A percentile compares a stretch with the other conserved stretches of the same genome.
These are phyloP conservation scores for Vitis hybrid DNA, from an alignment of 177 flowering plant genomes.

Conservation along the genomic window DNA sequence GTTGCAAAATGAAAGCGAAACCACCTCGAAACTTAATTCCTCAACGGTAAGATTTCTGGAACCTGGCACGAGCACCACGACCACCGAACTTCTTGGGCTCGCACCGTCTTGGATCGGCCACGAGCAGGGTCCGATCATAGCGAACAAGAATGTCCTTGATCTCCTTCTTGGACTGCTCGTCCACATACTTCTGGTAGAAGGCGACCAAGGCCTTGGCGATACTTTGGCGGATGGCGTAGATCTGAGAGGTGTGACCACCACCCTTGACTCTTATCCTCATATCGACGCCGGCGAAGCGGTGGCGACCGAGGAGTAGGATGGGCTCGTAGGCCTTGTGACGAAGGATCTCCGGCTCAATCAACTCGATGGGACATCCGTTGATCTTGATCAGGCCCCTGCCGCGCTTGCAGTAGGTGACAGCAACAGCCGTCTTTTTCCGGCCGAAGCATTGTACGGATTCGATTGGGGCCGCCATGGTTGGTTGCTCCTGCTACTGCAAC, in stretches of 20 bases:
- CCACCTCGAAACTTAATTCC: slow-evolving; percentile 1
- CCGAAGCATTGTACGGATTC: slow-evolving; percentile 39
- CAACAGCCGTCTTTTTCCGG: slow-evolving; percentile 38
- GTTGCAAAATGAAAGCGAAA: neutral
- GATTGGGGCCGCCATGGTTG: slow-evolving; percentile 12
- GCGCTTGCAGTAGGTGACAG: slow-evolving; percentile 38
- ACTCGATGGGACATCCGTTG: slow-evolving; percentile 32
- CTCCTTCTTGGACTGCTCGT: slow-evolving; percentile 36
- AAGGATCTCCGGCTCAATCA: slow-evolving; percentile 39
- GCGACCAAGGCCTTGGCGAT: slow-evolving; percentile 37
- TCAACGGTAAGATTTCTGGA: slow-evolving; percentile 42
- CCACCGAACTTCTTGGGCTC: slow-evolving; percentile 42
- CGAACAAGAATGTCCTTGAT: slow-evolving; percentile 31
- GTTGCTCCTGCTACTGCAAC: neutral
- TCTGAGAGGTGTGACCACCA: slow-evolving; percentile 36
- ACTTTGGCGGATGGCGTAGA: slow-evolving; percentile 34
- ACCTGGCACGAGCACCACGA: slow-evolving; percentile 37
- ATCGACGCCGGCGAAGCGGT: slow-evolving; percentile 37
- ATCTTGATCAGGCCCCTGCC: slow-evolving; percentile 36
- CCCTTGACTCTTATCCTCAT: slow-evolving; percentile 38
- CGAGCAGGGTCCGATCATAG: slow-evolving; percentile 33
- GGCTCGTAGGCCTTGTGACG: slow-evolving; percentile 38
- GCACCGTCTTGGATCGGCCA: slow-evolving; percentile 32
- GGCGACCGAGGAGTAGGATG: slow-evolving; percentile 33
- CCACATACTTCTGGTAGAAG: slow-evolving; percentile 35